Base-by-base conservation (phyloP, 2,329 filamentous ascomycete species). In the Amesomyces nigricolor region DNA sequence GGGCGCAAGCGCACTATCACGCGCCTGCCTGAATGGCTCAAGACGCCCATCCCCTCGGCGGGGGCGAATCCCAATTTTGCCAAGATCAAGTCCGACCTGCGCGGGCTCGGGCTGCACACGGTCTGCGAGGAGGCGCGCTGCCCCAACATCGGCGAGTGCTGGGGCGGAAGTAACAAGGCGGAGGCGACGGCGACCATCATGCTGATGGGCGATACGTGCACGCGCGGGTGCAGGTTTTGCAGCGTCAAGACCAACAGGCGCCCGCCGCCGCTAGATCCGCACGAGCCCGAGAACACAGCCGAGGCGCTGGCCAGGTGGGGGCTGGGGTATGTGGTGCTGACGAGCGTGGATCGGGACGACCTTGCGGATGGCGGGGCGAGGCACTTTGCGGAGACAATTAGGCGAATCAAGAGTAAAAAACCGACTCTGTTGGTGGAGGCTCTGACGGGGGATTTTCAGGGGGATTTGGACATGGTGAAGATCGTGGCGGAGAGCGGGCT, bases 161-260 rank as follows among this genome's bases (percentile, higher is more conserved):
- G 94, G 94, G 94, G 94, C 59, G 94, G 94, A 35, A 84, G 79
- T 68, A 83, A 87, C 70, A 96, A 96, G 76, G 86, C 84, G 62
- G 87, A 90, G 26, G 94, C 94, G 4, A 99, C 94, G 32, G 94
- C 94, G 2, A 99, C 94, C 10, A 97, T 99, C 72, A 99, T 99
- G 94, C 77, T 99, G 47, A 97, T 97, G 91, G 94, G 94, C 61
- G 94, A 99, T 71, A 97, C 92, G 8, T 99, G 94, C 73, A 99
- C 94, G 16, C 82, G 94, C 58, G 94, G 92, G 16, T 99, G 94
- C 73, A 84, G 94, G 51, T 99, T 99, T 78, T 99, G 94, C 79
- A 90, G 87, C 62, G 94, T 99, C 51, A 97, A 97, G 79, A 99
- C 94, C 3, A 86, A 77, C 56, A 85, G 88, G 43, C 74, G 77